phyloP scores from a whole-genome alignment of 495 filamentous ascomycete species.

The Daldinia bambusicola region DNA sequence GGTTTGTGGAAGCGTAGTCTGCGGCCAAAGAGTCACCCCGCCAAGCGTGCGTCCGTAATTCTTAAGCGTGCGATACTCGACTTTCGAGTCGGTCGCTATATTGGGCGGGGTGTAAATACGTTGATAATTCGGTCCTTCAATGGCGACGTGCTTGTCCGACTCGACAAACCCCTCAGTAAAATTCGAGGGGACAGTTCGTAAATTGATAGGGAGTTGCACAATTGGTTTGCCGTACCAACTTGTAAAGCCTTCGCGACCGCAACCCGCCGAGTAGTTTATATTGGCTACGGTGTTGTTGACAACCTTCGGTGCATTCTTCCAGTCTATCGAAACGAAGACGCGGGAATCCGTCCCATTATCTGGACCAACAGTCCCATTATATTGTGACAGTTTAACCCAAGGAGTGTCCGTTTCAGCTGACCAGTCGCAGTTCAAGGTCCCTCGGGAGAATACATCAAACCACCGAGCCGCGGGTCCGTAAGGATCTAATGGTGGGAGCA shows the following conservation, averaged over 20 bases:
- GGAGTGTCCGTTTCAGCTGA: constrained; percentile 59
- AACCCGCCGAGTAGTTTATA: constrained; percentile 66
- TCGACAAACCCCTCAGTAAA: constrained; percentile 75
- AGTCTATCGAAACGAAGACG: constrained; percentile 71
- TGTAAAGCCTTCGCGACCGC: constrained; percentile 63
- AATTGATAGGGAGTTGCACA: constrained; percentile 68
- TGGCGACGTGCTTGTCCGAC: constrained; percentile 67
- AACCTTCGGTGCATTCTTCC: constrained; percentile 63
- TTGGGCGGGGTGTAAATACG: constrained; percentile 51
- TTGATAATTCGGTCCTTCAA: constrained; percentile 67
- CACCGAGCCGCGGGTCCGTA: constrained; percentile 69
- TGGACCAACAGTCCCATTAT: constrained; percentile 63
- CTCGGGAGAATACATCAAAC: constrained; percentile 75
- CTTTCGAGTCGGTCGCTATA: constrained; percentile 50
- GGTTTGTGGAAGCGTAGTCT: constrained; percentile 59
- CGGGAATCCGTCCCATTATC: constrained; percentile 62
- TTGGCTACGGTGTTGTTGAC: constrained; percentile 58
- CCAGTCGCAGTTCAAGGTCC: constrained; percentile 68
- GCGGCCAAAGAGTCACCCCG: constrained; percentile 66
- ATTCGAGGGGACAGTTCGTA: constrained; percentile 60
- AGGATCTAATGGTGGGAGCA: constrained; percentile 68
- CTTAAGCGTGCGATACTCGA: constrained; percentile 63
- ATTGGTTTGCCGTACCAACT: constrained; percentile 56
- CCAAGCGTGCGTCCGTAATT: constrained; percentile 68
- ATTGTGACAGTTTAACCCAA: constrained; percentile 68